Conservation (phyloP, 768 basidiomycete species). For the Phanerochaete sordida region DNA sequence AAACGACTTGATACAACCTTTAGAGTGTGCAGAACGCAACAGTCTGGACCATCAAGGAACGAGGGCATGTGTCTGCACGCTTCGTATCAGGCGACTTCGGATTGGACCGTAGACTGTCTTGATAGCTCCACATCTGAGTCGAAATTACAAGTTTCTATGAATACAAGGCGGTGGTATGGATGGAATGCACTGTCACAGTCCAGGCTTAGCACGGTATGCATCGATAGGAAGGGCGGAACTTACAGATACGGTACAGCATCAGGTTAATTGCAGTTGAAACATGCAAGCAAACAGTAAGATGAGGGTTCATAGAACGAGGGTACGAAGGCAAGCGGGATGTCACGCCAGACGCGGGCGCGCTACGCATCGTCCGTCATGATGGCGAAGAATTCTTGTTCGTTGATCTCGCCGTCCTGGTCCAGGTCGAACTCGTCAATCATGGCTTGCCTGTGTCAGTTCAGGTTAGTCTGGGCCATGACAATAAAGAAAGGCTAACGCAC, state of each 20-base stretch:
- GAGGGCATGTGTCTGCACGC: no score
- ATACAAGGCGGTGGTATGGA: constrained; percentile 4
- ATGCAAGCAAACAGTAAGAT: neutral
- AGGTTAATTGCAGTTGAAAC: neutral
- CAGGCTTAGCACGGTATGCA: neutral
- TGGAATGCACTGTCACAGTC: neutral
- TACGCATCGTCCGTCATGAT: constrained; percentile 95
- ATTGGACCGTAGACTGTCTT: neutral
- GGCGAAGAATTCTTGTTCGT: constrained; percentile 91
- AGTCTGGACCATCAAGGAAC: no score
- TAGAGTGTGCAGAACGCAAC: no score
- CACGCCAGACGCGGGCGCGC: neutral
- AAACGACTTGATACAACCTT: no score
- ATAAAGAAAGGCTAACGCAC: constrained; percentile 48
- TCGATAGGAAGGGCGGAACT: neutral
- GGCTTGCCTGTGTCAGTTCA: constrained; percentile 66
- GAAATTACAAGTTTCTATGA: neutral
- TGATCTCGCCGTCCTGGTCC: constrained; percentile 97
- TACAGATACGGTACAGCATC: neutral
- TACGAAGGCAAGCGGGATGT: neutral
- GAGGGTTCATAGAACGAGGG: neutral
- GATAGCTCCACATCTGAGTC: neutral
- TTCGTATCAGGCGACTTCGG: neutral
- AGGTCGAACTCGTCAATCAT: constrained; percentile 99
- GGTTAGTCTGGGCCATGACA: neutral